Conservation (phyloP, 2,329 filamentous ascomycete species). For the Colletotrichum sp. region DNA sequence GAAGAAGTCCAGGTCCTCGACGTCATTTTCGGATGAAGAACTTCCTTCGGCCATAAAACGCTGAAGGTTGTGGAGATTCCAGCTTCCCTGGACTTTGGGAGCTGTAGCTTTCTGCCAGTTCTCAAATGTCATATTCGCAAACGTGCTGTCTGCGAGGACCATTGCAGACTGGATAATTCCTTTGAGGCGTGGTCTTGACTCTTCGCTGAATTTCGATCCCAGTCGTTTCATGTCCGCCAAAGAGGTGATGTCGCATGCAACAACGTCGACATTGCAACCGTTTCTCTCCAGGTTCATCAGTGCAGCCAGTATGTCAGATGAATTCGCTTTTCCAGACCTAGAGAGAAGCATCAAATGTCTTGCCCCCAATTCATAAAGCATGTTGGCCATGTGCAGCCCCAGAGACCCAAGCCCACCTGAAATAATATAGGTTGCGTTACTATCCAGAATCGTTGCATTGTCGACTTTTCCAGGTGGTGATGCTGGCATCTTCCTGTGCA, state of each 20-base stretch:
- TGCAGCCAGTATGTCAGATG: slow-evolving; percentile 6
- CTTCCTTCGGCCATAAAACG: neutral
- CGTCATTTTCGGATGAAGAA: neutral
- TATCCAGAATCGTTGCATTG: slow-evolving; percentile 4
- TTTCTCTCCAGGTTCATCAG: slow-evolving; percentile 21
- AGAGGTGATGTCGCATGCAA: slow-evolving; percentile 24
- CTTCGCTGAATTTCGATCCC: slow-evolving; percentile 25
- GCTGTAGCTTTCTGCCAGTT: slow-evolving; percentile 16
- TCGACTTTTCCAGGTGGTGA: neutral
- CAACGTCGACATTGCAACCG: slow-evolving; percentile 21
- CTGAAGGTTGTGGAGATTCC: slow-evolving; percentile 16
- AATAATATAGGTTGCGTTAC: slow-evolving; percentile 31
- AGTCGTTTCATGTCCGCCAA: slow-evolving; percentile 9
- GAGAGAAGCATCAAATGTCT: slow-evolving; percentile 33
- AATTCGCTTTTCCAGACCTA: slow-evolving; percentile 26
- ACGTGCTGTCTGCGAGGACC: slow-evolving; percentile 28
- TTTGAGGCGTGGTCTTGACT: neutral
- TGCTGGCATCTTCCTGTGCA: neutral
- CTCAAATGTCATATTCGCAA: slow-evolving; percentile 17
- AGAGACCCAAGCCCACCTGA: slow-evolving; percentile 34
- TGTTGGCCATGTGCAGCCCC: slow-evolving; percentile 26
- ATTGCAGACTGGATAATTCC: slow-evolving; percentile 36
- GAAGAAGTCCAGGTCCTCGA: slow-evolving; percentile 17
- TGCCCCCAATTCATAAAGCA: slow-evolving; percentile 30
- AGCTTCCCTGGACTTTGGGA: slow-evolving; percentile 21